Percentiles rank a stretch among this genome's conserved stretches.
phyloP scores from a whole-genome alignment of 129 eudicot species.

The Flaveria brownii region DNA sequence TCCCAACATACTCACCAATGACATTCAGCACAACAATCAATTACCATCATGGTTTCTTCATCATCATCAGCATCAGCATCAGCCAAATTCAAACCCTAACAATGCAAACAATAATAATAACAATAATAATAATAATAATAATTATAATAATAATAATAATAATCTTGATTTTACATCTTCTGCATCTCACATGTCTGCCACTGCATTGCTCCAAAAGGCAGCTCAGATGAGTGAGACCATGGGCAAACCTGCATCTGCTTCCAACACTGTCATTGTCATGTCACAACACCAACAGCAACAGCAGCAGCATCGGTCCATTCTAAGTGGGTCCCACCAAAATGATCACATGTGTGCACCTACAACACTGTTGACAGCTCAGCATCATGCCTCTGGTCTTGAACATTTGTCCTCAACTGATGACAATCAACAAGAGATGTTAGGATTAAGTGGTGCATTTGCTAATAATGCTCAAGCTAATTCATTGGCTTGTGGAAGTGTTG shows the following conservation, averaged over 20 bases:
- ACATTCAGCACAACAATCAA: constrained; percentile 30
- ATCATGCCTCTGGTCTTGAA: constrained; percentile 43
- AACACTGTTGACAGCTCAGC: constrained; percentile 36
- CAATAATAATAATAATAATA: too few relatives aligned
- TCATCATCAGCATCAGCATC: constrained; percentile 32
- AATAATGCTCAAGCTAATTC: constrained; percentile 33
- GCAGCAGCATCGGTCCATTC: constrained; percentile 44
- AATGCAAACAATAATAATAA: constrained; percentile 7
- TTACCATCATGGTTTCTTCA: constrained; percentile 38
- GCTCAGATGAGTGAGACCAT: constrained; percentile 71
- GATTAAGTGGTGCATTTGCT: constrained; percentile 29
- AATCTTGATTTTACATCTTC: constrained; percentile 21
- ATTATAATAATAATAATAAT: constrained; percentile 1
- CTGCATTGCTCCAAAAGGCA: constrained; percentile 75
- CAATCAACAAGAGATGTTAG: constrained; percentile 33
- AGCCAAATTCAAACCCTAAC: constrained; percentile 43
- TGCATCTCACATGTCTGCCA: constrained; percentile 66
- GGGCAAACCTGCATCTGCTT: constrained; percentile 43
- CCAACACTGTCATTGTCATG: constrained; percentile 37
- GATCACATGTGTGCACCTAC: constrained; percentile 65
- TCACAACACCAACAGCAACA: constrained; percentile 33
- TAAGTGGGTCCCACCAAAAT: constrained; percentile 41
- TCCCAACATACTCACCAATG: constrained; percentile 30
- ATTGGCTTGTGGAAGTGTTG: constrained; percentile 28
- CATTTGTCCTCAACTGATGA: constrained; percentile 52